These are phyloP conservation scores for Talaromyces sp. DNA, from an alignment of 2,329 filamentous ascomycete genomes.

Conservation along the genomic window DNA sequence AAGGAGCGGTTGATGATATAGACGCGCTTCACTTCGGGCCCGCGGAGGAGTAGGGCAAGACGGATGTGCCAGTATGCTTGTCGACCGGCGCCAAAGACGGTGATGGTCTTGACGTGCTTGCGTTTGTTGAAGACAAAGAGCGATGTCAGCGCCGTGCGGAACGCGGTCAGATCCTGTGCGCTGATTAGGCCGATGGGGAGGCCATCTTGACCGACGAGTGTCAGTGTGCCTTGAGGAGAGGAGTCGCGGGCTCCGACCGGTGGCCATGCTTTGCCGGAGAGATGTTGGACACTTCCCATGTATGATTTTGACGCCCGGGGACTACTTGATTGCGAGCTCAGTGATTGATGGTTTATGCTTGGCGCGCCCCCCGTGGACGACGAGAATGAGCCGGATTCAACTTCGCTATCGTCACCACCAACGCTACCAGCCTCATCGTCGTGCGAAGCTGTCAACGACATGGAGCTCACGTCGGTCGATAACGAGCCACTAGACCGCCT, in stretches of 20 bases:
- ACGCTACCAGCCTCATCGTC: slow-evolving; percentile 4
- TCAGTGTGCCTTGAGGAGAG: slow-evolving; percentile 56
- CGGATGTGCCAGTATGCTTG: slow-evolving; percentile 96
- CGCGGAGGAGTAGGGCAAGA: slow-evolving; percentile 67
- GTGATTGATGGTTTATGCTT: slow-evolving; percentile 26
- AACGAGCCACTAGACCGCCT: slow-evolving; percentile 16
- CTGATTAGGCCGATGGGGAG: slow-evolving; percentile 62
- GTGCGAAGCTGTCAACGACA: slow-evolving; percentile 9
- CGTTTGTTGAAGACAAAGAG: slow-evolving; percentile 63
- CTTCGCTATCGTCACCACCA: slow-evolving; percentile 10
- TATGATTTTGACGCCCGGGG: slow-evolving; percentile 22
- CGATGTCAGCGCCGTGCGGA: slow-evolving; percentile 61
- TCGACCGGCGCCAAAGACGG: slow-evolving; percentile 81
- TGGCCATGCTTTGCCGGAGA: slow-evolving; percentile 33
- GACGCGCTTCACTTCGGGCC: slow-evolving; percentile 67
- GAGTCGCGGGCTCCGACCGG: slow-evolving; percentile 36
- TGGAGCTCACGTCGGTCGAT: slow-evolving; percentile 16
- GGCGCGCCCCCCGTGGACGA: slow-evolving; percentile 26
- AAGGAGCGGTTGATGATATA: slow-evolving; percentile 74
- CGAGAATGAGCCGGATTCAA: slow-evolving; percentile 6
- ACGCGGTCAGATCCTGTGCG: slow-evolving; percentile 65
- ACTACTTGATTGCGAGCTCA: slow-evolving; percentile 27
- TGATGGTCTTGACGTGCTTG: slow-evolving; percentile 66
- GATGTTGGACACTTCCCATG: slow-evolving; percentile 26
- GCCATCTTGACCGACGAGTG: slow-evolving; percentile 56